Evolutionary conservation across 345 rosid species (phyloP), one percentile per base, ranked within the genome.

Genomic region (Hibiscus trionum): DNA sequence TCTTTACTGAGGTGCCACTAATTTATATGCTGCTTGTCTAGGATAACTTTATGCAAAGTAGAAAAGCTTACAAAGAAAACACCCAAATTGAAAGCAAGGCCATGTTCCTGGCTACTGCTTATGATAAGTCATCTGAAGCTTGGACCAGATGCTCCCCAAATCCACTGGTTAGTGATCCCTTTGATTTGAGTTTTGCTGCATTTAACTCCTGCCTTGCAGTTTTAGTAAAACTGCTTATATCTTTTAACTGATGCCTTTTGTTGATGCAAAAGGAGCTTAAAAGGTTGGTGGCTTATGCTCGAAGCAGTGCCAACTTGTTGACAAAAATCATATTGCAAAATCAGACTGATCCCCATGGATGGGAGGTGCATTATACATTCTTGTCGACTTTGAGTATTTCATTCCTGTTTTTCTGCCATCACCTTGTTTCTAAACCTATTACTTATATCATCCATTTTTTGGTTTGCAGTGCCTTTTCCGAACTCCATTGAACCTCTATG

Each of bases 111-210:
- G 93, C 95, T 27, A 90, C 96, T 39, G 82, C 95, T 61, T 91
- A 91, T 78, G 98, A 94, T 80, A 90, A 82, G 84, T 87, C 88
- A 83, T 94, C 97, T 39, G 98, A 90, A 73, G 91, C 93, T 59
- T 94, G 98, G 98, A 94, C 98, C 24, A 21, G 82, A 64, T 72
- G 58, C 71, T 86, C 91, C 2, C 98, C 96, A 56, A 94, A 75
- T 80, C 59, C 80, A 62, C 15, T 70, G 93, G 98, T 94, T 76
- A 77, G 92, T 90, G 46, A 53, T 77, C 80, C 64, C 52, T 74
- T 17, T 58, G 52, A n/a, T 24, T 49, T 44, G 29, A 60, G 55
- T 39, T 65, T 57, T 29, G 26, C 60, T 70, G 65, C 42, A 42
- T 42, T 66, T 60, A 21, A 39, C 42, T 68, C 16, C 26, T 49